These are phyloP conservation scores for Dictyostelium capitatum DNA, from an alignment of 78 protist genomes.

Conservation along the genomic window DNA sequence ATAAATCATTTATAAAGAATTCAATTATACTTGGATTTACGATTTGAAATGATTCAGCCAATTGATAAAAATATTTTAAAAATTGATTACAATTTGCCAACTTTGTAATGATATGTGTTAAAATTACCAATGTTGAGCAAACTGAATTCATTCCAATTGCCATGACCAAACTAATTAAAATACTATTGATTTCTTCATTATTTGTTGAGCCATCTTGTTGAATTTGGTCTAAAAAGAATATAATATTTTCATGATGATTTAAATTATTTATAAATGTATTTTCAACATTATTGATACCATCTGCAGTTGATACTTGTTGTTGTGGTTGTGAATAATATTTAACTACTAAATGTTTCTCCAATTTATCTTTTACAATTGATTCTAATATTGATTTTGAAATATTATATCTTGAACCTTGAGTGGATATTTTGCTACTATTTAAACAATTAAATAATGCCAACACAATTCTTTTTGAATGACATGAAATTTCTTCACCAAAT, in stretches of 20 bases:
- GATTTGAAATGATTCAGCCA: not conserved
- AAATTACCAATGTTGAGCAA: not conserved
- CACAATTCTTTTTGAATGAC: not conserved
- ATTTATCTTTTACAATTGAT: not conserved
- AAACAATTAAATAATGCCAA: not conserved
- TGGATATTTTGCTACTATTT: not conserved
- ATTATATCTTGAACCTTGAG: not conserved
- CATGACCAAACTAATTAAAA: not conserved
- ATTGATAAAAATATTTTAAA: not conserved
- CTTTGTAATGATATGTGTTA: not conserved
- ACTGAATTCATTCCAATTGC: not conserved
- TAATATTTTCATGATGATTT: conserved; percentile 7
- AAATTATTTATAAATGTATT: conserved; percentile 1
- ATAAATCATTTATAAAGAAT: not conserved
- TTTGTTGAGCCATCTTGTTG: not conserved
- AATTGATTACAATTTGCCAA: not conserved
- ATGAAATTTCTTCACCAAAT: not conserved
- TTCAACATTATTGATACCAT: not conserved
- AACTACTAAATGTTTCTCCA: not conserved
- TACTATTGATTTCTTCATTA: not conserved
- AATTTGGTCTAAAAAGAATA: not conserved
- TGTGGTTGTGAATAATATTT: not conserved
- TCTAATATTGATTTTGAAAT: not conserved
- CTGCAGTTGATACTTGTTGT: not conserved
- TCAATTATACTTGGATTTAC: not conserved